These are phyloP conservation scores for Podospora comata DNA, from an alignment of 495 filamentous ascomycete species.

Conservation along the genomic window DNA sequence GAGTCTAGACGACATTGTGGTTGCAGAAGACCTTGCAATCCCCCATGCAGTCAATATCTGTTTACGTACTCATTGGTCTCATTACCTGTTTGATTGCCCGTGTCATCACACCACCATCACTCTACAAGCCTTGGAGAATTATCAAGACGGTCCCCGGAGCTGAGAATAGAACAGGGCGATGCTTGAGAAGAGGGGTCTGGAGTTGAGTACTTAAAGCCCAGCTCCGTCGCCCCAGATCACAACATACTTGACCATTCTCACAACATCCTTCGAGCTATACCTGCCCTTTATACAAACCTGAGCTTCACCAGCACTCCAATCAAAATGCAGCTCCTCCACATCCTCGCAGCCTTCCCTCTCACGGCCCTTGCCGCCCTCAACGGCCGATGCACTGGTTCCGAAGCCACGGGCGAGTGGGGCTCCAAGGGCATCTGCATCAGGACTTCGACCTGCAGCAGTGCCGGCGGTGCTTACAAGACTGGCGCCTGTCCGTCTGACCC, in stretches of 20 bases:
- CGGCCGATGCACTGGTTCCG: conserved; percentile 17
- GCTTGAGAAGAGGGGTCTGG: too few relatives aligned
- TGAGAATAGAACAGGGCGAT: too few relatives aligned
- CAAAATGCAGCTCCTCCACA: neutral
- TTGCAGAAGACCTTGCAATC: neutral
- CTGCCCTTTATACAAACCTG: too few relatives aligned
- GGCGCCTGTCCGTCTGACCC: conserved; percentile 9
- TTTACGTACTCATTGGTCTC: neutral
- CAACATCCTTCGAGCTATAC: neutral
- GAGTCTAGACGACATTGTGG: neutral
- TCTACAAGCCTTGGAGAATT: too few relatives aligned
- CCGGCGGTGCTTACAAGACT: neutral
- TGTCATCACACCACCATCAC: too few relatives aligned
- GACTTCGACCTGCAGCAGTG: conserved; percentile 6
- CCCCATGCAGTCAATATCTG: neutral
- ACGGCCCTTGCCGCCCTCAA: conserved; percentile 13
- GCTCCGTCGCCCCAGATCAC: neutral
- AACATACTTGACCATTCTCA: neutral
- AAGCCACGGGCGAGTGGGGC: conserved; percentile 13
- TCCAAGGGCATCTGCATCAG: conserved; percentile 13
- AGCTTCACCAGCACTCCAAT: too few relatives aligned
- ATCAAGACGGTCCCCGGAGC: too few relatives aligned
- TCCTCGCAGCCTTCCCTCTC: neutral
- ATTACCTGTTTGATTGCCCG: too few relatives aligned
- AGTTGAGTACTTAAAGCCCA: neutral